Evolutionary conservation across 805 yeast species (phyloP), one percentile per base, ranked within the genome.

Genomic region (Candida succiphila): DNA sequence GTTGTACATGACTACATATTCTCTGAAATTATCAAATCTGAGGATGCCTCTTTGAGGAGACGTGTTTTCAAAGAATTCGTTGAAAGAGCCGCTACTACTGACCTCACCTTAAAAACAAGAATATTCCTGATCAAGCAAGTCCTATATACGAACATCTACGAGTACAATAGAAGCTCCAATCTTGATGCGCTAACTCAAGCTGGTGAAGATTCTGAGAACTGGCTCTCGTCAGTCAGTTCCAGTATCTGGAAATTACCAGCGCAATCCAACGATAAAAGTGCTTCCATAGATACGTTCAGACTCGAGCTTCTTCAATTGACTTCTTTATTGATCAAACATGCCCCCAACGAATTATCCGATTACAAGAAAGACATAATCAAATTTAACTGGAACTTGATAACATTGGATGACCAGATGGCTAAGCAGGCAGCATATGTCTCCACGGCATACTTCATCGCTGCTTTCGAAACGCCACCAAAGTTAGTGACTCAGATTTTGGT

Each of bases 351-450:
- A 9, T 66, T 85, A 18, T 60, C 69, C 7, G 80, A 74, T 13
- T 67, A 72, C 43, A 67, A 83, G 28, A 89, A 86, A 49, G 95
- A 87, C 45, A 75, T 92, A 28, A 85, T 92, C 54, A 86, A 85
- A 53, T 92, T 87, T 59, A 82, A 87, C 45, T 92, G 99, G 99
- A 83, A 84, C 44, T 83, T 78, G 47, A 79, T 92, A 49, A 85
- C 85, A 44, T 61, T 88, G 22, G 96, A 88, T 41, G 99, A 92
- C 51, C 71, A 78, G 33, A 72, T 87, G 32, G 75, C 94, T 18
- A 92, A 92, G 50, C 95, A 88, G 45, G 84, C 92, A 4, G 96
- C 97, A 0, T 88, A 89, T 51, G 84, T 87, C 22, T 75, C 88
- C 0, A 87, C 94, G 2, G 72, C 95, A 0, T 75, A 76, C 51